Evolutionary conservation across 306 rosid genomes (phyloP).

Genomic region (Abrus pulchellus): DNA sequence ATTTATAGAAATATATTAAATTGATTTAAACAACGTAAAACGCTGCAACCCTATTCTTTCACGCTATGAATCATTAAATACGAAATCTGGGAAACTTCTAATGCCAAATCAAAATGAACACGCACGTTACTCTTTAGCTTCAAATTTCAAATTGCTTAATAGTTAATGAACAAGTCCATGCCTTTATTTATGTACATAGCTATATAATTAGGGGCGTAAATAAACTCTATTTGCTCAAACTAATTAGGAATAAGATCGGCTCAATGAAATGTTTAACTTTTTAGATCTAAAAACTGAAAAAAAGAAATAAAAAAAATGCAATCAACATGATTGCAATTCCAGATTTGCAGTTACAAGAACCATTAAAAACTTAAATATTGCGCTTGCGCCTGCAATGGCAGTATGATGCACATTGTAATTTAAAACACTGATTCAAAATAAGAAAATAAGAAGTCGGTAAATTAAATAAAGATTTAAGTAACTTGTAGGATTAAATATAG

Average conservation of each 20-base stretch:
- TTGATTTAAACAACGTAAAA: not conserved
- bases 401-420: no score
- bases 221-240: not conserved
- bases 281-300: no score
- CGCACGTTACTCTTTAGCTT: conserved; percentile 30
- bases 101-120: conserved; percentile 26
- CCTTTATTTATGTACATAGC: not conserved
- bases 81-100: conserved; percentile 15
- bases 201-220: not conserved
- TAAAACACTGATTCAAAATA: no score
- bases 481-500: not conserved
- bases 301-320: no score
- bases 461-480: not conserved
- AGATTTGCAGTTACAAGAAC: no score
- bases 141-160: conserved; percentile 37
- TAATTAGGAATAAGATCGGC: not conserved
- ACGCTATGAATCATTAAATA: conserved; percentile 13
- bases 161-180: conserved; percentile 18
- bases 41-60: not conserved
- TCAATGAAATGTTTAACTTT: no score
- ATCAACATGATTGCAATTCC: no score
- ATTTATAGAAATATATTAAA: not conserved
- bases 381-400: no score
- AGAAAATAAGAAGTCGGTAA: not conserved
- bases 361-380: no score